Evolutionary conservation across 1,139 yeast species (phyloP), one percentile per base, ranked within the genome.

Genomic region (Blastobotrys buckinghamii): DNA sequence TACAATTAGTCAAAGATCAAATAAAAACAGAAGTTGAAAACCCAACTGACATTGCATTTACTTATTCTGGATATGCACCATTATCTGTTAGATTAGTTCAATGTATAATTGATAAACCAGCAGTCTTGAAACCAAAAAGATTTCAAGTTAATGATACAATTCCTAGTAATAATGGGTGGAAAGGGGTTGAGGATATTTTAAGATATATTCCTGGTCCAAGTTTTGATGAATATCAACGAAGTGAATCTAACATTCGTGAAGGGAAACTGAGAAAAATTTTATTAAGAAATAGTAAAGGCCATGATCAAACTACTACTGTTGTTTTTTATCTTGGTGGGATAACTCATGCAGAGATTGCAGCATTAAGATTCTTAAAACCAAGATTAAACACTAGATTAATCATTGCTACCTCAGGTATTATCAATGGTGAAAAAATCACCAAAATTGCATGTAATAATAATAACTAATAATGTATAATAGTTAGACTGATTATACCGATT

Each of bases 341-440:
- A n/a, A 84, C 95, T 0, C 76, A 84, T 60, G 77, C 88, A 13
- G 96, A 87, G 62, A 69, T 86, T 12, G 75, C 87, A 12, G 81
- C 88, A 17, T 71, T 86, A 49, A 71, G 82, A 57, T 74, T 74
- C 50, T 67, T 84, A 29, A 78, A 82, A 47, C 66, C 68, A 46
- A 66, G 67, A 47, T 46, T 53, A n/a, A 48, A 51, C 35, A 47
- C 41, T 12, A 47, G 54, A 10, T 56, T 83, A 37, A 54, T 79
- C 1, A 68, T 83, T 1, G 65, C 84, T 24, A 75, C 84, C 13
- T 78, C 82, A 40, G 79, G 81, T 2, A 68, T 83, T 34, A 70
- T 82, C 41, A 76, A 76, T 50, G 75, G 79, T 42, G 58, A 62
- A 22, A 72, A 72, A 44, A 59, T 79, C 36, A 58, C 74, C 16